Base-by-base conservation (phyloP, 2,329 filamentous ascomycete genomes). In the Xylaria multiplex region DNA sequence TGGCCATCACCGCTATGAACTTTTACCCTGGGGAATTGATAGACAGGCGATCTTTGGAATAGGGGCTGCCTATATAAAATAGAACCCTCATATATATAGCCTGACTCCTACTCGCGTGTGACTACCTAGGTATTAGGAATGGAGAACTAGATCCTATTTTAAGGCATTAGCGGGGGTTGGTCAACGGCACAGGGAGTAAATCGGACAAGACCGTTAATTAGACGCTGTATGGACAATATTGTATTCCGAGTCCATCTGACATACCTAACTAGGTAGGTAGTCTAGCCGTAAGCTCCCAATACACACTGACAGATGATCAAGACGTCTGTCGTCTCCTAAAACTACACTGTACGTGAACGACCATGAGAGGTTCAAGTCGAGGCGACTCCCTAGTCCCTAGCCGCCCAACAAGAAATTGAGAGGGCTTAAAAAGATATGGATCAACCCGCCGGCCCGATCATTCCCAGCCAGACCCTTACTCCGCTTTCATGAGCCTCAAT, bases 331-430 rank as follows among this genome's bases (percentile, higher is more conserved):
- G 11, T 67, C 48, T 32, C 46, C 59, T 70, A 68, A 64, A 55
- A 66, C 68, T 70, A 70, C 65, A 69, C 24, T 70, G 63, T 70
- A 70, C 68, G 68, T 27, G 50, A 56, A 54, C 52, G 53, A 53
- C 49, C 14, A 37, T 32, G 43, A 43, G 11, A 30, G 13, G 14
- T 24, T 50, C 11, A 35, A 14, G 35, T 49, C 37, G 37, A 42
- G 22, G 35, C 49, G 56, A 19, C 54, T 6, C 55, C 54, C 55
- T 7, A 43, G 13, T 45, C 42, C 40, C 42, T 22, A 50, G 43
- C 59, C 59, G 50, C 27, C 54, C 27, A 19, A 58, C 49, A 61
- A 50, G 48, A 55, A 35, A 30, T 9, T 4, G 40, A 49, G n/a
- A 60, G n/a, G 43, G 40, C 16, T 24, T 50, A 37, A 43, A 50